Percentiles rank a stretch among this genome's conserved stretches.
Evolutionary conservation across 768 basidiomycete species (phyloP).

Genomic region (Hortiboletus flavorubellus): DNA sequence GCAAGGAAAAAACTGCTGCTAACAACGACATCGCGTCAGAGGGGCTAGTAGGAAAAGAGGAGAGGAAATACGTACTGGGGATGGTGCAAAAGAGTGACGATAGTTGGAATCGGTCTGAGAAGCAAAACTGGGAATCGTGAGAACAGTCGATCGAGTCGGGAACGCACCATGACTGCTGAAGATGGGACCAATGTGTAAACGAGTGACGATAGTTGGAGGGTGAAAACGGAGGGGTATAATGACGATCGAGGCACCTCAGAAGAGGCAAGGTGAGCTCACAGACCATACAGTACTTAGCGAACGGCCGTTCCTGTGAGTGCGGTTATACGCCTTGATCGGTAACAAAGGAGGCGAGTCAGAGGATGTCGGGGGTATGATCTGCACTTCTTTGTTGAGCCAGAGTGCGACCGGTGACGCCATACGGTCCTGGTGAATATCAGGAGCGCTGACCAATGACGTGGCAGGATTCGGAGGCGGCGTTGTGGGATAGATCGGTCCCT

Average conservation of each 20-base stretch:
- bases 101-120: conserved; percentile 8
- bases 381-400: not conserved
- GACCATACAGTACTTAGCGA: not conserved
- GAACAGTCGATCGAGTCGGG: not conserved
- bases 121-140: not conserved
- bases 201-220: conserved; percentile 19
- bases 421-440: not conserved
- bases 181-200: not conserved
- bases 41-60: not conserved
- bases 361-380: not conserved
- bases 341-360: not conserved
- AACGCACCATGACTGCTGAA: conserved; percentile 3
- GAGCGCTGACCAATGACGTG: not conserved
- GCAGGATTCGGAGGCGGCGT: not conserved
- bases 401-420: not conserved
- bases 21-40: not conserved
- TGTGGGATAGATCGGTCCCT: conserved; percentile 2
- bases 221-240: no score
- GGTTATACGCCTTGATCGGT: conserved; percentile 1
- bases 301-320: conserved; percentile 1
- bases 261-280: not conserved
- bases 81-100: conserved; percentile 14
- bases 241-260: not conserved
- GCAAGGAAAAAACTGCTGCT: not conserved
- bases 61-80: not conserved